phyloP scores from a whole-genome alignment of 768 basidiomycete genomes.

The Lactifluus rugatus region DNA sequence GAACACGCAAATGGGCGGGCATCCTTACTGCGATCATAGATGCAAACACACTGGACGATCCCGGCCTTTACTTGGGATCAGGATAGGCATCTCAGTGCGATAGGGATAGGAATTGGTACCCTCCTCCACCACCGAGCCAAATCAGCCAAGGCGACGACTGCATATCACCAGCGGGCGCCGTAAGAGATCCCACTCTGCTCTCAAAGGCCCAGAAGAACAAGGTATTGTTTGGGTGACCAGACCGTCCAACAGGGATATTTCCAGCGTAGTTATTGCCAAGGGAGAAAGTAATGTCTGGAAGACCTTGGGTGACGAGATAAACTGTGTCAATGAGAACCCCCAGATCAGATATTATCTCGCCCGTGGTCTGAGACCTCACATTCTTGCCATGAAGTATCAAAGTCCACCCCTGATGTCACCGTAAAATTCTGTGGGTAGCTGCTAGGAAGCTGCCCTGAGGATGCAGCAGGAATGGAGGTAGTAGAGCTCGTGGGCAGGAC shows the following conservation, averaged over 20 bases:
- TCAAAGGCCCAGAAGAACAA: slow-evolving; percentile 36
- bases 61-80: slow-evolving; percentile 35
- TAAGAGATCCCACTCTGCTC: slow-evolving; percentile 29
- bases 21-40: slow-evolving; percentile 43
- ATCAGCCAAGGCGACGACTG: slow-evolving; percentile 30
- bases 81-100: neutral
- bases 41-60: slow-evolving; percentile 59
- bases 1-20: neutral
- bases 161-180: slow-evolving; percentile 22
- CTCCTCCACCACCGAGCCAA: slow-evolving; percentile 32
- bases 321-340: slow-evolving; percentile 18
- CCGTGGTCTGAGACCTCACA: neutral
- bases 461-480: neutral
- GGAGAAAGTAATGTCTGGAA: slow-evolving; percentile 29
- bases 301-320: slow-evolving; percentile 28
- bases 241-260: slow-evolving; percentile 27
- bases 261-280: slow-evolving; percentile 30
- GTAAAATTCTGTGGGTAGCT: slow-evolving; percentile 6
- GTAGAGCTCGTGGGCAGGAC: neutral
- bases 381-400: slow-evolving; percentile 8
- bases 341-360: neutral
- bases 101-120: neutral
- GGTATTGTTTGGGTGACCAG: slow-evolving; percentile 30
- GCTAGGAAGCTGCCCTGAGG: slow-evolving; percentile 3
- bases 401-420: neutral